These are phyloP conservation scores for Diatrype stigma DNA, from an alignment of 2,329 filamentous ascomycete genomes.

Conservation along the genomic window DNA sequence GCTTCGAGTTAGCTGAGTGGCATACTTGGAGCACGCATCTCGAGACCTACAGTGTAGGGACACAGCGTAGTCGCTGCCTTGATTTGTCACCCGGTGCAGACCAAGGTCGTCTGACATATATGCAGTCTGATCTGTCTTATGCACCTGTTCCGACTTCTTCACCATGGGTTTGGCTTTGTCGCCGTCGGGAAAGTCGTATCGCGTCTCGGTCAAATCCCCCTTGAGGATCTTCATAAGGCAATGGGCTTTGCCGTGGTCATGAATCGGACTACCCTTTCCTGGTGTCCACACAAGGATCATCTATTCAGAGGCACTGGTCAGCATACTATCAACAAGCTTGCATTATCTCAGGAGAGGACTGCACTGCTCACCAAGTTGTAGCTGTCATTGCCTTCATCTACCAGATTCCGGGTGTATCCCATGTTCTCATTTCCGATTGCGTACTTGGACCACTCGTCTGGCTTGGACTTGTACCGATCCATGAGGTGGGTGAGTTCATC, in stretches of 20 bases:
- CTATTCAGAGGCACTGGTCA: constrained; percentile 40
- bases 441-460: constrained; percentile 69
- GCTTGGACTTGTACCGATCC: constrained; percentile 65
- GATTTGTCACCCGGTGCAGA: constrained; percentile 77
- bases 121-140: constrained; percentile 69
- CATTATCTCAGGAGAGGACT: constrained; percentile 2
- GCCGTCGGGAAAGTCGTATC: constrained; percentile 67
- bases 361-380: constrained; percentile 43
- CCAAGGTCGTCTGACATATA: constrained; percentile 93
- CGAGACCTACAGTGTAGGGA: constrained; percentile 66
- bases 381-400: constrained; percentile 80
- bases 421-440: constrained; percentile 66
- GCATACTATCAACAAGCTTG: constrained; percentile 5
- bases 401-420: constrained; percentile 81
- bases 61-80: constrained; percentile 70
- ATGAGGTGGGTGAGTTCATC: constrained; percentile 68
- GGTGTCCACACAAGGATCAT: constrained; percentile 88
- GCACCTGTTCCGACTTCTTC: constrained; percentile 63
- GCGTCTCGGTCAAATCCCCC: constrained; percentile 74
- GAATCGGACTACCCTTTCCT: constrained; percentile 76
- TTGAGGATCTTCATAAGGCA: constrained; percentile 89
- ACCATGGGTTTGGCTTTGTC: constrained; percentile 52
- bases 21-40: not conserved
- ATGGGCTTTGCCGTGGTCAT: constrained; percentile 85
- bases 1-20: constrained; percentile 17